Conservation (phyloP, 345 rosid species). For the Lepidium africanum region DNA sequence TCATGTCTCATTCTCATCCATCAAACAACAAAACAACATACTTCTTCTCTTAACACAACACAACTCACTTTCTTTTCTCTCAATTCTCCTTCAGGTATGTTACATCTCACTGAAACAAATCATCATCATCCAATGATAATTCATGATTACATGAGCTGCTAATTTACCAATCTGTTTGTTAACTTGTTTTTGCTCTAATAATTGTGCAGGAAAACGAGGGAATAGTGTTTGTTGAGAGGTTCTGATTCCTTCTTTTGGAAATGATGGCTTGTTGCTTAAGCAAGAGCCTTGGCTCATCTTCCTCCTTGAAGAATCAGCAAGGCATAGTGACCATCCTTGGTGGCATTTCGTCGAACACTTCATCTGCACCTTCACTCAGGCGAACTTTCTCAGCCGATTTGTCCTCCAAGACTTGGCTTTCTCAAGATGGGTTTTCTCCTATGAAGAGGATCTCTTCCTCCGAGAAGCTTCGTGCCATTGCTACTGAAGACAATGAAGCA, state of each 20-base stretch:
- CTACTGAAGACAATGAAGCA: conserved; percentile 17
- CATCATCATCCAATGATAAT: neutral
- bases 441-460: conserved; percentile 57
- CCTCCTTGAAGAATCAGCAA: conserved; percentile 43
- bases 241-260: neutral
- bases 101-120: neutral
- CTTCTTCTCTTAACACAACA: neutral
- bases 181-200: conserved; percentile 8
- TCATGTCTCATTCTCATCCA: conserved; percentile 22
- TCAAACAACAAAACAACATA: conserved; percentile 14
- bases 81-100: conserved; percentile 11
- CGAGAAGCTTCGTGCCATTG: conserved; percentile 36
- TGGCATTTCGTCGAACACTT: conserved; percentile 21
- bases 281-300: conserved; percentile 40
- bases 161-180: conserved; percentile 17
- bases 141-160: neutral
- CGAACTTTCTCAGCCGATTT: conserved; percentile 82
- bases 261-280: conserved; percentile 44
- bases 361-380: conserved; percentile 47
- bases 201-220: conserved; percentile 27
- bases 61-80: neutral
- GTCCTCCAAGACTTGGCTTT: conserved; percentile 68
- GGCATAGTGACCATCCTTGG: conserved; percentile 80
- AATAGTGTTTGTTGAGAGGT: neutral
- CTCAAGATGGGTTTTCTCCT: conserved; percentile 40